These are phyloP conservation scores for Beauveria sp. DNA, from an alignment of 2,329 filamentous ascomycete species.

Conservation along the genomic window DNA sequence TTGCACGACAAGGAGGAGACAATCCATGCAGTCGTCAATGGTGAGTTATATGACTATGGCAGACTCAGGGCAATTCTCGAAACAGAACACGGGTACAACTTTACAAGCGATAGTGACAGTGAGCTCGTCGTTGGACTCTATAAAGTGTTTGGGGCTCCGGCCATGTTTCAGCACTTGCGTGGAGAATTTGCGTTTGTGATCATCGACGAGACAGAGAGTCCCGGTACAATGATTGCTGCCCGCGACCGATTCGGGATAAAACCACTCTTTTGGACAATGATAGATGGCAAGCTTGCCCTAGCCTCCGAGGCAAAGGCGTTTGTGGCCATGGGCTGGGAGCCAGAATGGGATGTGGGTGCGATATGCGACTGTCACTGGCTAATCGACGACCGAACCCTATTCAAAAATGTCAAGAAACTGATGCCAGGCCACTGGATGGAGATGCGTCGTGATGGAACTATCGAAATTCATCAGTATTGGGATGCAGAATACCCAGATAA, in stretches of 20 bases:
- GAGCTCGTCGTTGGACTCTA: slow-evolving; percentile 44
- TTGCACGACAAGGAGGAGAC: slow-evolving; percentile 26
- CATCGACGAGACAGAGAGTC: slow-evolving; percentile 31
- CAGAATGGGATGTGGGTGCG: slow-evolving; percentile 44
- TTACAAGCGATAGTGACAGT: slow-evolving; percentile 39
- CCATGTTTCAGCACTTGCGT: not conserved
- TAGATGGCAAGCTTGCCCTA: slow-evolving; percentile 34
- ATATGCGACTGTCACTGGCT: slow-evolving; percentile 36
- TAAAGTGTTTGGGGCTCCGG: not conserved
- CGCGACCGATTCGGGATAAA: slow-evolving; percentile 52
- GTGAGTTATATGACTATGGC: slow-evolving; percentile 50
- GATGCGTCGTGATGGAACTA: slow-evolving; percentile 24
- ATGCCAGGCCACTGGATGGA: slow-evolving; percentile 37
- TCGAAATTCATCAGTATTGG: slow-evolving; percentile 43
- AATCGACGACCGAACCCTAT: slow-evolving; percentile 38
- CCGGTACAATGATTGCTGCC: slow-evolving; percentile 33
- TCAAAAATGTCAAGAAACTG: slow-evolving; percentile 39
- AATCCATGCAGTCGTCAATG: slow-evolving; percentile 51
- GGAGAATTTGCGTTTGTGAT: slow-evolving; percentile 8
- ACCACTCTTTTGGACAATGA: slow-evolving; percentile 43
- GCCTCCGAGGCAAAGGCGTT: slow-evolving; percentile 49
- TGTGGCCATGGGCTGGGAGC: slow-evolving; percentile 40
- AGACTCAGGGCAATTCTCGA: slow-evolving; percentile 29
- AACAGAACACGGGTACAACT: slow-evolving; percentile 31
- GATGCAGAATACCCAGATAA: slow-evolving; percentile 46